These are phyloP conservation scores for Pseudogymnoascus sp. DNA, from an alignment of 2,329 filamentous ascomycete species.

Conservation along the genomic window DNA sequence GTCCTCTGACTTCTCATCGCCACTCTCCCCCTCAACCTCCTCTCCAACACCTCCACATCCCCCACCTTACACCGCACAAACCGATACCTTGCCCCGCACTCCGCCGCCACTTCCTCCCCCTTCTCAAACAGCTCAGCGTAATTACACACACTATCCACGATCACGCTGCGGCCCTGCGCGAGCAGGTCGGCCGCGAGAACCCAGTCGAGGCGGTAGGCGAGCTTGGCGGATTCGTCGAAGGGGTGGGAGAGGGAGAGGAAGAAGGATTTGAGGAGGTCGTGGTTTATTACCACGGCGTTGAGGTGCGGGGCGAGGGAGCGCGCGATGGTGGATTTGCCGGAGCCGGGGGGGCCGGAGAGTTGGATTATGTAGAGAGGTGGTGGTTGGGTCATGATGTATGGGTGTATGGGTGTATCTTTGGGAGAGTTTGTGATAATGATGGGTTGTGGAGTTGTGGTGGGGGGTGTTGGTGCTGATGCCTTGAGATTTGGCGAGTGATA, in stretches of 20 bases:
- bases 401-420: background rate
- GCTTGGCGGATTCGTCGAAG: conserved; percentile 28
- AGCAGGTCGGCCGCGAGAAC: conserved; percentile 29
- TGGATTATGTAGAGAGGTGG: conserved; percentile 23
- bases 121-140: conserved; percentile 27
- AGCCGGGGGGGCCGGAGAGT: conserved; percentile 34
- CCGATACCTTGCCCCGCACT: conserved; percentile 20
- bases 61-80: conserved; percentile 30
- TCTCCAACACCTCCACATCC: conserved; percentile 28
- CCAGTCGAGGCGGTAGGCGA: conserved; percentile 31
- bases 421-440: no score
- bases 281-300: conserved; percentile 29
- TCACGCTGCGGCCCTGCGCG: conserved; percentile 29
- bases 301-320: conserved; percentile 23
- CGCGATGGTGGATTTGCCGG: conserved; percentile 33
- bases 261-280: conserved; percentile 30
- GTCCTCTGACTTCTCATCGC: conserved; percentile 28
- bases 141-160: conserved; percentile 34
- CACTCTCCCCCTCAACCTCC: conserved; percentile 21
- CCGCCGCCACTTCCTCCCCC: conserved; percentile 25
- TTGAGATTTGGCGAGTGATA: background rate
- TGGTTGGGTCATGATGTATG: background rate
- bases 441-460: background rate
- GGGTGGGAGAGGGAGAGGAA: conserved; percentile 26
- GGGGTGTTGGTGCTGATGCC: background rate